These are phyloP conservation scores for Alternaria hordeiaustralica DNA, from an alignment of 2,329 filamentous ascomycete genomes.

Conservation along the genomic window DNA sequence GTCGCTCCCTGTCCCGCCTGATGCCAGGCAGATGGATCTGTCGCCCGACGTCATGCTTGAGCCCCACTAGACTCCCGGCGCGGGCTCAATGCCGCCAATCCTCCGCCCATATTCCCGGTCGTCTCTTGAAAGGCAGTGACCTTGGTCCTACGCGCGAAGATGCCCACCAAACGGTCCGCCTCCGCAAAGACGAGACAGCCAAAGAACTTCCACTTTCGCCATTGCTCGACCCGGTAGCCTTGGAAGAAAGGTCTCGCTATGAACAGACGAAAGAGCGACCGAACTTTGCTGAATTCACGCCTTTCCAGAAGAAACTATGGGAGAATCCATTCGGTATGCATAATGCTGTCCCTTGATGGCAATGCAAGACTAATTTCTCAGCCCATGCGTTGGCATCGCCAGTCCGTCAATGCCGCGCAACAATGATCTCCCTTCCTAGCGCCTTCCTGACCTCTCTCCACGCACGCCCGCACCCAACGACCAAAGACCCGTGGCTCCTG, in stretches of 20 bases:
- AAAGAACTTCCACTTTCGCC: conserved; percentile 56
- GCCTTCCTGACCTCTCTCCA: conserved; percentile 70
- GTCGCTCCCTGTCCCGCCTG: conserved; percentile 16
- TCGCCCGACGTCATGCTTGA: conserved; percentile 26
- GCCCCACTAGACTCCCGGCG: conserved; percentile 14
- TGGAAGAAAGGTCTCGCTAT: conserved; percentile 44
- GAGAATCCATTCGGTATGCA: conserved; percentile 69
- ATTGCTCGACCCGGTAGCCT: conserved; percentile 54
- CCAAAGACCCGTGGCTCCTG: conserved; percentile 62
- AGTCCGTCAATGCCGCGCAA: conserved; percentile 63
- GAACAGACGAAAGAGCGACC: conserved; percentile 51
- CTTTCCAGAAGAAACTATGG: conserved; percentile 65
- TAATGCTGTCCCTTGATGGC: neutral
- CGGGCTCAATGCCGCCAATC: conserved; percentile 18
- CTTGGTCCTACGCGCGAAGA: conserved; percentile 41
- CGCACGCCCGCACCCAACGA: conserved; percentile 62
- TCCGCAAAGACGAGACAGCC: conserved; percentile 41
- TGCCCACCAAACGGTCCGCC: conserved; percentile 40
- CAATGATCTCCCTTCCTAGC: conserved; percentile 59
- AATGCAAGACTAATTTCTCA: conserved; percentile 37
- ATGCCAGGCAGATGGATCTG: conserved; percentile 37
- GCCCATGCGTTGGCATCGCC: conserved; percentile 68
- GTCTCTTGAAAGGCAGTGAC: conserved; percentile 23
- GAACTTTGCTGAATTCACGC: conserved; percentile 50
- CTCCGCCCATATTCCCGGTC: conserved; percentile 15